Evolutionary conservation across 1,139 yeast species (phyloP).

Genomic region (Magnusiomyces suaveolens): DNA sequence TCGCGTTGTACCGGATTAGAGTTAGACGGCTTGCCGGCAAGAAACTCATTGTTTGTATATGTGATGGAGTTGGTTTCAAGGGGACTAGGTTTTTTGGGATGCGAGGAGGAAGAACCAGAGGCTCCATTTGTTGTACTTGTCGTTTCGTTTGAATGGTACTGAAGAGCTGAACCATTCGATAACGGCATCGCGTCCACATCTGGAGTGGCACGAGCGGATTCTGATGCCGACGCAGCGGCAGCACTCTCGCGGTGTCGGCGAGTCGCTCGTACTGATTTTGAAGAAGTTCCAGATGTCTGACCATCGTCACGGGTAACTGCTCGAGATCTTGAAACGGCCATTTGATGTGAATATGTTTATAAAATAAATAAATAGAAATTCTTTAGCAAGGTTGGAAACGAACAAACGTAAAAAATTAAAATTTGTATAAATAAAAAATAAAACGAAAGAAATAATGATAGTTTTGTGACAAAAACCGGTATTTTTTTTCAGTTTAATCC

Average conservation of each 20-base stretch:
- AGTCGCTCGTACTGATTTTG: neutral
- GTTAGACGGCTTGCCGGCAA: neutral
- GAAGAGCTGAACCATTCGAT: neutral
- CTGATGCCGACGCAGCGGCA: neutral
- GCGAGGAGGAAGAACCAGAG: neutral
- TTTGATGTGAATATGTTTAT: too few species aligned
- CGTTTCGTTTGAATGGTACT: too few species aligned
- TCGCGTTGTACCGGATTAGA: constrained; percentile 1
- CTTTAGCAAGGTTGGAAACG: too few species aligned
- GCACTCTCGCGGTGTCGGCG: neutral
- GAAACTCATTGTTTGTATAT: constrained; percentile 1
- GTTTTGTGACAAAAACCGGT: too few species aligned
- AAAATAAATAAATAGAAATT: too few species aligned
- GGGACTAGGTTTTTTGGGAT: neutral
- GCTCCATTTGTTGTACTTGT: neutral
- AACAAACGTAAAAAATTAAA: too few species aligned
- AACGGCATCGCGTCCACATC: neutral
- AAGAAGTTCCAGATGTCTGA: neutral
- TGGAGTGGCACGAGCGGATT: neutral
- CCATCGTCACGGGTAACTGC: neutral
- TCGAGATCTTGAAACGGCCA: neutral
- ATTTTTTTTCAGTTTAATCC: too few species aligned
- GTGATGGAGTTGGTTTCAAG: constrained; percentile 5
- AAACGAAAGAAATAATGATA: too few species aligned
- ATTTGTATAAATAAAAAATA: too few species aligned